Conservation (phyloP, 1,139 yeast species). For the Yamadazyma triangularis region DNA sequence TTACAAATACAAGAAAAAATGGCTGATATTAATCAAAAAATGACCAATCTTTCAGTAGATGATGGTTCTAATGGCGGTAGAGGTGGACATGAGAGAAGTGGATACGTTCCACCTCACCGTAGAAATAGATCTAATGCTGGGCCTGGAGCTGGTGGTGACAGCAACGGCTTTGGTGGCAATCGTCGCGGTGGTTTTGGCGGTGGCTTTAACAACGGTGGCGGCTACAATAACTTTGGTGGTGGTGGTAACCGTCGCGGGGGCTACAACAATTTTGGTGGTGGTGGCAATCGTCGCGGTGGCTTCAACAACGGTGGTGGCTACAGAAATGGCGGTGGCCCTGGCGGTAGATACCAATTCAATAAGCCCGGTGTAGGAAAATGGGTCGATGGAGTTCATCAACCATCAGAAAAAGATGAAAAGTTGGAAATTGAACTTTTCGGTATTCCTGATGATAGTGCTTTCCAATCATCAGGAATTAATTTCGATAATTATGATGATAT, state of each 20-base stretch:
- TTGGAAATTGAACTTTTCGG: conserved; percentile 85
- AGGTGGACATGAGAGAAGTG: conserved; percentile 21
- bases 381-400: conserved; percentile 85
- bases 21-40: conserved; percentile 41
- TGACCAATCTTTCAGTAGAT: conserved; percentile 40
- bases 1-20: too few relatives aligned
- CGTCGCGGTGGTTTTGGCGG: conserved; percentile 12
- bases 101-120: conserved; percentile 72
- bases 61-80: conserved; percentile 13
- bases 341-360: conserved; percentile 21
- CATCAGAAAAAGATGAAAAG: conserved; percentile 68
- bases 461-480: conserved; percentile 96
- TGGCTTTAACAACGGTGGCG: too few relatives aligned
- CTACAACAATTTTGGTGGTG: conserved; percentile 9
- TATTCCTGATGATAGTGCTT: conserved; percentile 70
- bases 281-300: conserved; percentile 18
- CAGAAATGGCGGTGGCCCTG: conserved; percentile 17
- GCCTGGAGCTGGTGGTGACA: conserved; percentile 10
- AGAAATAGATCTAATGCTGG: conserved; percentile 29
- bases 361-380: conserved; percentile 64
- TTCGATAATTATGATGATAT: conserved; percentile 97
- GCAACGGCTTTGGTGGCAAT: conserved; percentile 7
- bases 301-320: conserved; percentile 14
- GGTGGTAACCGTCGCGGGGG: conserved; percentile 13
- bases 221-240: conserved; percentile 22